phyloP scores from a whole-genome alignment of 805 yeast species.

The Huiozyma sinensis region DNA sequence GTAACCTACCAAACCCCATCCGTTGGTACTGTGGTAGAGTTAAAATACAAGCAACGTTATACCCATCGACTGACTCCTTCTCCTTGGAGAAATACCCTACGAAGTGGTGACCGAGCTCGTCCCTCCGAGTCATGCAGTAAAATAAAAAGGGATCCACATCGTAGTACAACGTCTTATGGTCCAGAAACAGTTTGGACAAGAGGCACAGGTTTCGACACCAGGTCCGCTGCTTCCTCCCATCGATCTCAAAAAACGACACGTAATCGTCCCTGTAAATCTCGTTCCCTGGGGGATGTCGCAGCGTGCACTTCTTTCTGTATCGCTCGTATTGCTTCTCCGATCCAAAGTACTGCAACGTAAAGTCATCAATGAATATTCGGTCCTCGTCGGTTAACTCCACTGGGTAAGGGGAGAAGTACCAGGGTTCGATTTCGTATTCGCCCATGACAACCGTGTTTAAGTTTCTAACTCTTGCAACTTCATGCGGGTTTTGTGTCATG shows the following conservation, averaged over 20 bases:
- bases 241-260: conserved; percentile 93
- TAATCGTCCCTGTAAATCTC: conserved; percentile 90
- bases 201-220: conserved; percentile 96
- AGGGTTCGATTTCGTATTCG: conserved; percentile 86
- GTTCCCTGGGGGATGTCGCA: conserved; percentile 97
- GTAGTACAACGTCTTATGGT: conserved; percentile 91
- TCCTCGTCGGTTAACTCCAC: conserved; percentile 89
- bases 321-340: conserved; percentile 86
- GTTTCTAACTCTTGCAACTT: conserved; percentile 85
- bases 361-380: conserved; percentile 82
- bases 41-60: conserved; percentile 93
- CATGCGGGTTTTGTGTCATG: conserved; percentile 83
- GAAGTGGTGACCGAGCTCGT: conserved; percentile 85
- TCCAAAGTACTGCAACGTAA: conserved; percentile 79
- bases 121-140: conserved; percentile 88
- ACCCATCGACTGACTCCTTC: conserved; percentile 89
- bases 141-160: conserved; percentile 97
- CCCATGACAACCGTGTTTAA: conserved; percentile 74
- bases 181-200: conserved; percentile 79
- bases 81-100: conserved; percentile 97
- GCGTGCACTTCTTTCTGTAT: conserved; percentile 74
- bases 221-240: conserved; percentile 89
- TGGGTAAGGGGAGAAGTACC: conserved; percentile 98
- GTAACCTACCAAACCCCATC: conserved; percentile 82
- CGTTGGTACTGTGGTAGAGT: conserved; percentile 95